Percentiles rank a stretch among this genome's conserved stretches.
Conservation (phyloP, 2,329 filamentous ascomycete species). For the Calcarisporium arbuscula region DNA sequence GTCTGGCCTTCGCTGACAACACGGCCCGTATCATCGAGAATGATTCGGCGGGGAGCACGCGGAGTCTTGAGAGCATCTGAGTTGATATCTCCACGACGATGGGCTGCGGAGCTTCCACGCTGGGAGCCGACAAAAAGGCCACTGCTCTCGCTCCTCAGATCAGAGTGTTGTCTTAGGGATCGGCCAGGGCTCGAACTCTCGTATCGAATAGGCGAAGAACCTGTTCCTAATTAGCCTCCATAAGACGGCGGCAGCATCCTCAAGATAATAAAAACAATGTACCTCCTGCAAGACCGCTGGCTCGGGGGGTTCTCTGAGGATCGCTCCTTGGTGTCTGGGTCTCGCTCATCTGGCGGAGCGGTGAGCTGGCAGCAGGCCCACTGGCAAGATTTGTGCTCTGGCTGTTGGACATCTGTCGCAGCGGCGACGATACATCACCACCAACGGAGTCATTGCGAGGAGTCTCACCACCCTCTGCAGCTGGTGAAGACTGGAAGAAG, state of each 20-base stretch:
- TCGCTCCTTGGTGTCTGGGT: slow-evolving; percentile 43
- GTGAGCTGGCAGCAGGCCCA: slow-evolving; percentile 48
- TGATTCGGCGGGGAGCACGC: slow-evolving; percentile 45
- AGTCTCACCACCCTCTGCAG: slow-evolving; percentile 16
- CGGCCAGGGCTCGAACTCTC: slow-evolving; percentile 83
- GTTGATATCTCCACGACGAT: slow-evolving; percentile 77
- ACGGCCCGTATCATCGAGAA: slow-evolving; percentile 53
- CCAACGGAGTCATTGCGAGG: slow-evolving; percentile 22
- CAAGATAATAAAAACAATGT: slow-evolving; percentile 17
- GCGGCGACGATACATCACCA: slow-evolving; percentile 43
- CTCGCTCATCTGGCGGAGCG: slow-evolving; percentile 52
- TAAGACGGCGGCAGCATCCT: slow-evolving; percentile 11
- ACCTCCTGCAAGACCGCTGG: slow-evolving; percentile 60
- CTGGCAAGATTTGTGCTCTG: slow-evolving; percentile 37
- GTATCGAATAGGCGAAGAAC: slow-evolving; percentile 89
- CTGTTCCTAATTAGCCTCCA: no score
- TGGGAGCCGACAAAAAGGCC: slow-evolving; percentile 72
- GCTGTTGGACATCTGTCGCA: slow-evolving; percentile 51
- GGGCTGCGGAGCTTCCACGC: slow-evolving; percentile 44
- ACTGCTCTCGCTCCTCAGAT: slow-evolving; percentile 77
- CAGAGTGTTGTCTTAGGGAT: slow-evolving; percentile 55
- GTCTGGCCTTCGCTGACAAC: slow-evolving; percentile 48
- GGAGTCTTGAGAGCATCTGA: slow-evolving; percentile 63
- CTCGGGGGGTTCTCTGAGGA: slow-evolving; percentile 64
- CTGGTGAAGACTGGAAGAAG: slow-evolving; percentile 57